phyloP scores from a whole-genome alignment of 441 rosid species.

The Euphorbia schlechtendalii region DNA sequence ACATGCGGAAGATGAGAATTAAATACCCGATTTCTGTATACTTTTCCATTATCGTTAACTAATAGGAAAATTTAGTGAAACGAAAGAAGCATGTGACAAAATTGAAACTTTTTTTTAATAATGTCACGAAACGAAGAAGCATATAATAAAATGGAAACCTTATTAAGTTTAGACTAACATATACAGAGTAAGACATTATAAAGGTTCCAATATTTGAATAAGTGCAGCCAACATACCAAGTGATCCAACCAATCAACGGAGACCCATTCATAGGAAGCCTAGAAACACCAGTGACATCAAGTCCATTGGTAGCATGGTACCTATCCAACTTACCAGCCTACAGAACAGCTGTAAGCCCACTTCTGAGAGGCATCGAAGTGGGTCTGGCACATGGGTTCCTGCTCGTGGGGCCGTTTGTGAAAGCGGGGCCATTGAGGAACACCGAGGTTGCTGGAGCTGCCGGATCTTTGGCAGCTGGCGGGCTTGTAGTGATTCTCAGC shows the following conservation, averaged over 20 bases:
- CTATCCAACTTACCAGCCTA: slow-evolving; percentile 93
- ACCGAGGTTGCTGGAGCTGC: slow-evolving; percentile 66
- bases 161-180: too few species aligned
- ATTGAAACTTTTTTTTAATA: too few species aligned
- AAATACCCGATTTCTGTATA: too few species aligned
- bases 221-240: slow-evolving; percentile 81
- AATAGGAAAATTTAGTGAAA: too few species aligned
- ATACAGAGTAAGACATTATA: too few species aligned
- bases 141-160: too few species aligned
- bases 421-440: slow-evolving; percentile 83
- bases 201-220: too few species aligned
- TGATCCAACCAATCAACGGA: slow-evolving; percentile 89
- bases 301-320: slow-evolving; percentile 91
- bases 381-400: slow-evolving; percentile 87
- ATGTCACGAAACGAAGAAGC: too few species aligned
- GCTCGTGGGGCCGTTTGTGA: slow-evolving; percentile 87
- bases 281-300: slow-evolving; percentile 90
- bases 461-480: slow-evolving; percentile 84
- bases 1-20: too few species aligned
- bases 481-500: slow-evolving; percentile 77
- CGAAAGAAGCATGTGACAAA: too few species aligned
- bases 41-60: too few species aligned
- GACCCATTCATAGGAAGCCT: slow-evolving; percentile 97
- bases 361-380: slow-evolving; percentile 80
- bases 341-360: slow-evolving; percentile 89